Evolutionary conservation across 495 filamentous ascomycete species (phyloP).

Genomic region (Penicillium parvum): DNA sequence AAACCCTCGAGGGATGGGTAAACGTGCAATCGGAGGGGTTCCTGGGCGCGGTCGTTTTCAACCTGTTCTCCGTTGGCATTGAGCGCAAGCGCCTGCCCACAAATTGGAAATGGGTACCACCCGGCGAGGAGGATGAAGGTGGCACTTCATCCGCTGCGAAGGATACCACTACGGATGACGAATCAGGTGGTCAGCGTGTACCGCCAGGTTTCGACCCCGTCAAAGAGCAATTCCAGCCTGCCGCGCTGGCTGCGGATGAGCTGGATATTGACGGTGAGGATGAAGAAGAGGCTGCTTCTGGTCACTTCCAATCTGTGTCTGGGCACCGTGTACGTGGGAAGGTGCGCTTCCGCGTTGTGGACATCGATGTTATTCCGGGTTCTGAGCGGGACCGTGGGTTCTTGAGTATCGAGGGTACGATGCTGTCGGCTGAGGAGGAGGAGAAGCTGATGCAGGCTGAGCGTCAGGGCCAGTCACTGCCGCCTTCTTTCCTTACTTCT

Average conservation of each 20-base stretch:
- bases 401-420: conserved; percentile 65
- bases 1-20: conserved; percentile 59
- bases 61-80: conserved; percentile 71
- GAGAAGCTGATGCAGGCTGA: conserved; percentile 35
- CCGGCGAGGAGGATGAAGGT: conserved; percentile 33
- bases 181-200: conserved; percentile 17
- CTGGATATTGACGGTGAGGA: conserved; percentile 25
- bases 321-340: conserved; percentile 59
- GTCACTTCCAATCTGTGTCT: conserved; percentile 59
- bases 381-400: conserved; percentile 57
- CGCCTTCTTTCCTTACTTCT: conserved; percentile 11
- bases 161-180: conserved; percentile 30
- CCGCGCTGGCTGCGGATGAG: conserved; percentile 30
- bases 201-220: conserved; percentile 32
- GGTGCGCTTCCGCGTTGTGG: conserved; percentile 58
- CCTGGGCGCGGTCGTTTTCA: conserved; percentile 65
- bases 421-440: conserved; percentile 51
- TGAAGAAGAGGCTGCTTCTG: conserved; percentile 39
- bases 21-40: conserved; percentile 71
- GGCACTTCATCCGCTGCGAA: conserved; percentile 3
- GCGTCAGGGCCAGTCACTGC: conserved; percentile 26
- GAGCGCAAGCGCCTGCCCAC: conserved; percentile 60
- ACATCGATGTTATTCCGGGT: conserved; percentile 56
- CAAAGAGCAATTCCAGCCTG: conserved; percentile 42
- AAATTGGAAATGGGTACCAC: conserved; percentile 60